A percentile compares a stretch with the other conserved stretches of the same genome.
These are phyloP conservation scores for Cyamopsis tetragonoloba DNA, from an alignment of 306 rosid species.

Conservation along the genomic window DNA sequence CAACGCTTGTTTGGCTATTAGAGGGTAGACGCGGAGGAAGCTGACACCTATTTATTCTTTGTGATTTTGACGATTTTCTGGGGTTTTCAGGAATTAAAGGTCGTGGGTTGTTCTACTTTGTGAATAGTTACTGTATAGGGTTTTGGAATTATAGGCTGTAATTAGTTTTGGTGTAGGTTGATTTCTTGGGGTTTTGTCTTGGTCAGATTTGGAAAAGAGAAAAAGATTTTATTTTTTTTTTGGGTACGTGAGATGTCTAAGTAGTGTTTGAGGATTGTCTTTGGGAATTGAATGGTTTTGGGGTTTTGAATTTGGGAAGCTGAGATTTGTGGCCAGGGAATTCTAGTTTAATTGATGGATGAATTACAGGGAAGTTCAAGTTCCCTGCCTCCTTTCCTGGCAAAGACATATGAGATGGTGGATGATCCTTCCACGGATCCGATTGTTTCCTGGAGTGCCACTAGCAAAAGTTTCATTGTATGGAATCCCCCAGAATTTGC, in stretches of 20 bases:
- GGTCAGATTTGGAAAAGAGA: neutral
- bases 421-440: constrained; percentile 72
- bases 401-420: constrained; percentile 92
- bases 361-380: constrained; percentile 64
- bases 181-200: constrained; percentile 16
- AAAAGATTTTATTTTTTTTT: neutral
- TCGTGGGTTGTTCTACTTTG: neutral
- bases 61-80: constrained; percentile 14
- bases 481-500: constrained; percentile 86
- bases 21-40: neutral
- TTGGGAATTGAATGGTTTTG: constrained; percentile 21
- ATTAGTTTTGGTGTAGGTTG: constrained; percentile 2
- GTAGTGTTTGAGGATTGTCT: constrained; percentile 24
- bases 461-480: constrained; percentile 67
- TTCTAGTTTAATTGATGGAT: constrained; percentile 59
- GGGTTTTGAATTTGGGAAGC: constrained; percentile 33
- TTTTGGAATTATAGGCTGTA: constrained; percentile 9
- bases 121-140: neutral
- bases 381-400: constrained; percentile 86
- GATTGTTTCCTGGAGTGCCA: constrained; percentile 72
- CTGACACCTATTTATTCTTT: constrained; percentile 22
- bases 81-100: neutral
- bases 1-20: neutral
- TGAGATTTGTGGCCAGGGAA: constrained; percentile 26
- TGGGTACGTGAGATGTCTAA: neutral